A percentile compares a stretch with the other conserved stretches of the same genome.
Evolutionary conservation across 768 basidiomycete species (phyloP).

Genomic region (Phaffia tasmanica): DNA sequence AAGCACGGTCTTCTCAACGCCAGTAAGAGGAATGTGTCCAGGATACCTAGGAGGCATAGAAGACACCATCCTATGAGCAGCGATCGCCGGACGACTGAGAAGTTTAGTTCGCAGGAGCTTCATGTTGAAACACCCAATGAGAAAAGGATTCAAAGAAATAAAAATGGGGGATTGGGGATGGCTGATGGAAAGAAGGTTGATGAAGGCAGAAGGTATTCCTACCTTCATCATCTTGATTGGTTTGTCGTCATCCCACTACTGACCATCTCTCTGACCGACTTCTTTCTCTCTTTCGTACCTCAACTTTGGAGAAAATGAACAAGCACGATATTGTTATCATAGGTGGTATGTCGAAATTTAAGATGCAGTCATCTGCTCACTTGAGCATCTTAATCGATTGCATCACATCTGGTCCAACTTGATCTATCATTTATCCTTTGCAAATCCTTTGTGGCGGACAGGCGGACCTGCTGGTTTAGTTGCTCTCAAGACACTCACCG

Average conservation of each 20-base stretch:
- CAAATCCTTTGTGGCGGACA: not conserved
- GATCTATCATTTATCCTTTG: too few species aligned
- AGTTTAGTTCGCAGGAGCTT: not conserved
- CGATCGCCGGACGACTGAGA: not conserved
- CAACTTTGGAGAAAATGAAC: not conserved
- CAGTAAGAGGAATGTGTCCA: conserved; percentile 52
- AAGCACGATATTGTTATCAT: conserved; percentile 14
- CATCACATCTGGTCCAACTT: too few species aligned
- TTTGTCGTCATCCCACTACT: not conserved
- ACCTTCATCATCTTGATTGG: not conserved
- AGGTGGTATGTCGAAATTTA: not conserved
- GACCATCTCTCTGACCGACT: too few species aligned
- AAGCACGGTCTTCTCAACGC: conserved; percentile 73
- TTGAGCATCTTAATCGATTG: not conserved
- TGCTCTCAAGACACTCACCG: conserved; percentile 44
- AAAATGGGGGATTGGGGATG: not conserved
- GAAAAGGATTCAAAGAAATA: not conserved
- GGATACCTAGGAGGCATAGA: conserved; percentile 24
- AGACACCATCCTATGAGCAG: not conserved
- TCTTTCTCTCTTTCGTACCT: not conserved
- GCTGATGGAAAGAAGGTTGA: not conserved
- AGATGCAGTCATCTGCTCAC: not conserved
- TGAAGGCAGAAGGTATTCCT: not conserved
- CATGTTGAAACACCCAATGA: not conserved
- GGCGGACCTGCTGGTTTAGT: conserved; percentile 48